Percentiles rank a stretch among this genome's conserved stretches.
These are phyloP conservation scores for Neopestalotiopsis rosae DNA, from an alignment of 2,329 filamentous ascomycete genomes.

Conservation along the genomic window DNA sequence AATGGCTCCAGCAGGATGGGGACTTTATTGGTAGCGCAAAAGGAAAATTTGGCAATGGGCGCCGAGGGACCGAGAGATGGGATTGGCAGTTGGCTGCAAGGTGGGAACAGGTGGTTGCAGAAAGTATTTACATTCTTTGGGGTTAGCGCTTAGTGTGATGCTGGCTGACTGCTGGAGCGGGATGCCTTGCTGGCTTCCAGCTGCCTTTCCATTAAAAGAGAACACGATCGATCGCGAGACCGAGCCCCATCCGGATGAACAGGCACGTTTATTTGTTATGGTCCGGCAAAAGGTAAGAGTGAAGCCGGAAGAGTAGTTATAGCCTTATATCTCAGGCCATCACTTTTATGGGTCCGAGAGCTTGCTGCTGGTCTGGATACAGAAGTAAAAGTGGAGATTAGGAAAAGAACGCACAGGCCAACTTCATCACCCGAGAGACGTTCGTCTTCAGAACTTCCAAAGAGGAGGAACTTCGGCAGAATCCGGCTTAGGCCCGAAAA, in stretches of 20 bases:
- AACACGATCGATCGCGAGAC: neutral
- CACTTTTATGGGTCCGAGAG: neutral
- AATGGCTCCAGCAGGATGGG: neutral
- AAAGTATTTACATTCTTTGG: neutral
- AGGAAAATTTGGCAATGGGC: conserved; percentile 1
- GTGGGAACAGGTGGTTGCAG: conserved; percentile 3
- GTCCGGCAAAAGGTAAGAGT: neutral
- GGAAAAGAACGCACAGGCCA: neutral
- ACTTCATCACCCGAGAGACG: neutral
- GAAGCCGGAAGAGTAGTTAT: neutral
- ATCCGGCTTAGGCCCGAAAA: conserved; percentile 21
- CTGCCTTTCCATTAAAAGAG: neutral
- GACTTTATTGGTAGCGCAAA: neutral
- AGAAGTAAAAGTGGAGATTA: neutral
- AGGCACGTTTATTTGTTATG: neutral
- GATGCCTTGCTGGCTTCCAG: too few species aligned
- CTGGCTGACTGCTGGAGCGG: neutral
- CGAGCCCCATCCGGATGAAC: neutral
- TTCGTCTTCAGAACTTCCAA: neutral
- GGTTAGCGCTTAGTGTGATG: neutral
- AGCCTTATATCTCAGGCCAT: neutral
- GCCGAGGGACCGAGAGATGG: neutral
- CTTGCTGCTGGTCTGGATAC: neutral
- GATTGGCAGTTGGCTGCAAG: neutral
- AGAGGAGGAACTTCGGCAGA: conserved; percentile 19